A percentile compares a stretch with the other conserved stretches of the same genome.
Conservation (phyloP, 2,329 filamentous ascomycete species). For the Phialophora tarda region DNA sequence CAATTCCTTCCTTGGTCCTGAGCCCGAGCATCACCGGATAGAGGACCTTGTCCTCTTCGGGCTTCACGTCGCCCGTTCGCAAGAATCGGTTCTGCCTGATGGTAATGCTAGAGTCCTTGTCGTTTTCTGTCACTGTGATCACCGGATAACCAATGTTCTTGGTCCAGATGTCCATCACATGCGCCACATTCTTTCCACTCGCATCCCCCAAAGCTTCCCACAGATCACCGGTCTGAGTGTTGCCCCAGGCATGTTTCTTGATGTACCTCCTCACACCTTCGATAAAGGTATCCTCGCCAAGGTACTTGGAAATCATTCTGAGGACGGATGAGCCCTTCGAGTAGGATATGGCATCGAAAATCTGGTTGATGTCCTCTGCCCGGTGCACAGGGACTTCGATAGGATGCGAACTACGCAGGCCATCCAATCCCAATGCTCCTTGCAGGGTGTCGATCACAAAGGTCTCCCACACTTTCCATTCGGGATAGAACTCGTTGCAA, state of each 20-base stretch:
- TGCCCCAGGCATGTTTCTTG: constrained; percentile 95
- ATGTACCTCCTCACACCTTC: constrained; percentile 89
- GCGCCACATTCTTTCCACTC: constrained; percentile 86
- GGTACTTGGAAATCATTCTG: constrained; percentile 94
- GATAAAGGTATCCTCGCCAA: constrained; percentile 91
- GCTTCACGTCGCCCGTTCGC: constrained; percentile 88
- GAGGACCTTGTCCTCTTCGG: constrained; percentile 85
- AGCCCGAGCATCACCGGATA: constrained; percentile 90
- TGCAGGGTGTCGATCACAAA: constrained; percentile 94
- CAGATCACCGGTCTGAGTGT: constrained; percentile 87
- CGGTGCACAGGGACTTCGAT: constrained; percentile 96
- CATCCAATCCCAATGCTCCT: constrained; percentile 84
- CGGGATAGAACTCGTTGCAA: constrained; percentile 92
- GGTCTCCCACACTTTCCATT: constrained; percentile 97
- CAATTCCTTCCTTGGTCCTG: constrained; percentile 79
- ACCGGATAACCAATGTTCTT: constrained; percentile 96
- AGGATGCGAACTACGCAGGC: constrained; percentile 89
- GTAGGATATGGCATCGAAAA: constrained; percentile 97
- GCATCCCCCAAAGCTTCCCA: constrained; percentile 88
- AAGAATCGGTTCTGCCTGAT: constrained; percentile 96
- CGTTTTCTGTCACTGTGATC: constrained; percentile 79
- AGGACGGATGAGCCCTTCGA: constrained; percentile 95
- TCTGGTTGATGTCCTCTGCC: constrained; percentile 95
- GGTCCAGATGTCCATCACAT: constrained; percentile 95
- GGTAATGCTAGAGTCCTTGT: constrained; percentile 72